Percentiles rank a stretch among this genome's conserved stretches.
Conservation (phyloP, 495 filamentous ascomycete genomes). For the Annulohypoxylon moriforme region DNA sequence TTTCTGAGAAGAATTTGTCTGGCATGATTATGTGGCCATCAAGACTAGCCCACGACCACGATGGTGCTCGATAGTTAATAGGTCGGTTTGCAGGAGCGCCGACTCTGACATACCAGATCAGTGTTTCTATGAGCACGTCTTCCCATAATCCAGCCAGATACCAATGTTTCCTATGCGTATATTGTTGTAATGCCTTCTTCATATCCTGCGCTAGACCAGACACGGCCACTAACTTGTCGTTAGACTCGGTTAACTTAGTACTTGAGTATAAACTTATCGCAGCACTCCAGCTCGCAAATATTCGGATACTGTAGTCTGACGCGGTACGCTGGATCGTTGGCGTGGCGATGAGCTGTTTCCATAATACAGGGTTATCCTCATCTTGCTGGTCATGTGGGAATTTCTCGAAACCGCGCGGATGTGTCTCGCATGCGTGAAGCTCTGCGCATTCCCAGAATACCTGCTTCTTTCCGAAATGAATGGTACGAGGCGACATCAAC, state of each 20-base stretch:
- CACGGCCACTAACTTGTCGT: slow-evolving; percentile 16
- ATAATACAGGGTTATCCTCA: neutral
- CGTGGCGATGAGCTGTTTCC: slow-evolving; percentile 19
- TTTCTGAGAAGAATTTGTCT: slow-evolving; percentile 5
- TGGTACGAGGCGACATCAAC: slow-evolving; percentile 17
- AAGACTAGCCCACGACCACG: slow-evolving; percentile 24
- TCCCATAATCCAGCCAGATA: slow-evolving; percentile 21
- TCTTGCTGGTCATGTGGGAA: neutral
- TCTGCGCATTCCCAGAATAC: slow-evolving; percentile 35
- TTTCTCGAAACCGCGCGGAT: slow-evolving; percentile 2
- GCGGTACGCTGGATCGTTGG: neutral
- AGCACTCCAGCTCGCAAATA: slow-evolving; percentile 3
- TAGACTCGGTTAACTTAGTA: slow-evolving; percentile 1
- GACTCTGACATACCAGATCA: slow-evolving; percentile 14
- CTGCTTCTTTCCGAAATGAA: slow-evolving; percentile 21
- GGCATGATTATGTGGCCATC: slow-evolving; percentile 10
- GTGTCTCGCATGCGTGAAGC: slow-evolving; percentile 14
- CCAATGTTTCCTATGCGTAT: neutral
- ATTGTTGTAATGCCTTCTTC: neutral
- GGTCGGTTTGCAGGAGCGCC: neutral
- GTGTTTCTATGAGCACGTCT: slow-evolving; percentile 15
- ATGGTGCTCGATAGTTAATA: neutral
- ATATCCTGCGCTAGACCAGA: slow-evolving; percentile 21
- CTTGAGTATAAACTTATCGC: slow-evolving; percentile 2
- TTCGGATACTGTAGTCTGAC: neutral